Conservation (phyloP, 306 rosid genomes). For the Erythrophleum fordii region DNA sequence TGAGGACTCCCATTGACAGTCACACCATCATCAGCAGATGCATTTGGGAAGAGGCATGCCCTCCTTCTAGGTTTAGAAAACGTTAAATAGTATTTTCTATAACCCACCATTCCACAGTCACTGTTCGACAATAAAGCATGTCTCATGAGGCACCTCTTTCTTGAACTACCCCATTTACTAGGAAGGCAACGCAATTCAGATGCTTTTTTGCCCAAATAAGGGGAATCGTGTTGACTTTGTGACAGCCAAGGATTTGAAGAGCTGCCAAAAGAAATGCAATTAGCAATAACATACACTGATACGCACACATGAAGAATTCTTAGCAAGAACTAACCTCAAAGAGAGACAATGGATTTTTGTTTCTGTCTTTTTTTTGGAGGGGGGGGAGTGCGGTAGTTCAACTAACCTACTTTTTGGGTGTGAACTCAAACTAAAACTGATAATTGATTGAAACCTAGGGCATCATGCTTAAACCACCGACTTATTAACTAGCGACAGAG, state of each 20-base stretch:
- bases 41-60: constrained; percentile 48
- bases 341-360: constrained; percentile 7
- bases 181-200: constrained; percentile 50
- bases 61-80: constrained; percentile 54
- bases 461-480: not conserved
- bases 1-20: constrained; percentile 80
- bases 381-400: constrained; percentile 6
- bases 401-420: not conserved
- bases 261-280: constrained; percentile 47
- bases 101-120: constrained; percentile 41
- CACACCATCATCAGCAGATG: constrained; percentile 81
- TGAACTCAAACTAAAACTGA: not conserved
- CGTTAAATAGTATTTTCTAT: constrained; percentile 50
- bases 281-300: constrained; percentile 25
- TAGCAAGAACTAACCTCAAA: constrained; percentile 12
- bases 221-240: constrained; percentile 36
- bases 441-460: not conserved
- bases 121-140: constrained; percentile 48
- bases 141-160: constrained; percentile 62
- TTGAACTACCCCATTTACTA: constrained; percentile 68
- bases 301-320: not conserved
- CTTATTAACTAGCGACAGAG: not conserved
- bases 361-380: too few species aligned
- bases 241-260: constrained; percentile 53
- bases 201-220: constrained; percentile 49